Evolutionary conservation across 2,329 filamentous ascomycete species (phyloP), one percentile per base, ranked within the genome.

Genomic region (Pseudocercospora fijiensis): DNA sequence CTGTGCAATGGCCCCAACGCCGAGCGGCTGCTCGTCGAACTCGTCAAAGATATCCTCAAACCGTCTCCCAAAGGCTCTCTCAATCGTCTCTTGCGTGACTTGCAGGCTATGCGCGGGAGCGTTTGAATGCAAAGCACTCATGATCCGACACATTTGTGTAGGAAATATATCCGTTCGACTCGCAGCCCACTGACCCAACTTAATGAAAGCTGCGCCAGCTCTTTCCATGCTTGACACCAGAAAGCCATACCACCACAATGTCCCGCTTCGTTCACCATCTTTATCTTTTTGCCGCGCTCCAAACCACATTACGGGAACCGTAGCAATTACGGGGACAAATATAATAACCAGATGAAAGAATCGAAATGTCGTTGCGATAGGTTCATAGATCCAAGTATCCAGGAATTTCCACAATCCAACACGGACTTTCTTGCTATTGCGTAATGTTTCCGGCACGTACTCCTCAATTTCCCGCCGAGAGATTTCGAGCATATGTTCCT

Each of bases 131-230:
- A 99, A 84, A 66, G 92, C 90, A 1, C 93, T 96, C 94, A 99
- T 95, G 75, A 93, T 88, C 49, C 86, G 86, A 79, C 95, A 99
- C 85, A 99, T 87, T 76, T 97, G 88, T 22, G 85, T 90, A 1
- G 95, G 95, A 75, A 99, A 99, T 74, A 99, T 96, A 78, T 99
- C 95, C 47, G 93, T 91, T 75, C 95, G 85, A 4, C 95, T 98
- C 2, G 95, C 95, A 18, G 95, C 95, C 95, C 95, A 99, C 87
- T 99, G 95, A 16, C 95, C 95, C 60, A 99, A 86, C 88, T 99
- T 99, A 80, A 99, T 99, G 74, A 99, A 99, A 0, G 95, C 92
- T 51, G 95, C 93, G 0, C 95, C 95, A 18, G 94, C 92, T 74
- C 88, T 84, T 78, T 99, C 94, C 95, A 99, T 98, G 27, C 90